Evolutionary conservation across 108 stramenopile species (phyloP).

Genomic region (Fragilaria radians): DNA sequence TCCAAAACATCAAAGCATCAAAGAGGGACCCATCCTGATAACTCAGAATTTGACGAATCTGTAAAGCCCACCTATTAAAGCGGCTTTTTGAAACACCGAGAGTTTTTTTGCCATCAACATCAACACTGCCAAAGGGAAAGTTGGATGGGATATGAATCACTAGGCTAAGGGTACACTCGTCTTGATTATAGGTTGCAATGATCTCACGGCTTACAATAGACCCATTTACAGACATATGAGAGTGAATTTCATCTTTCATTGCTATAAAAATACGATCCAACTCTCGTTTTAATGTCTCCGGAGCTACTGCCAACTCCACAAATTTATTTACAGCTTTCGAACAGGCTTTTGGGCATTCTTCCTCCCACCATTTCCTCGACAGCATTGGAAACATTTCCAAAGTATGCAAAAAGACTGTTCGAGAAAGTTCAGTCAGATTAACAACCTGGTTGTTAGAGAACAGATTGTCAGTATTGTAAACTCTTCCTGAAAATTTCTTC

Average conservation of each 20-base stretch:
- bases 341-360: conserved; percentile 56
- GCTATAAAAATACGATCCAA: conserved; percentile 53
- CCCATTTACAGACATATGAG: conserved; percentile 73
- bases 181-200: conserved; percentile 73
- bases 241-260: conserved; percentile 27
- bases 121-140: conserved; percentile 75
- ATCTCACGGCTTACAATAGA: conserved; percentile 66
- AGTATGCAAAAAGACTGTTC: conserved; percentile 56
- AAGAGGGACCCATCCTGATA: conserved; percentile 77
- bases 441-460: conserved; percentile 15
- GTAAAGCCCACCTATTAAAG: conserved; percentile 75
- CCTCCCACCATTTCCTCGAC: conserved; percentile 75
- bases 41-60: conserved; percentile 79
- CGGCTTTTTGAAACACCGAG: conserved; percentile 64
- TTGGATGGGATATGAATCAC: conserved; percentile 57
- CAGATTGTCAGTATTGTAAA: conserved; percentile 3
- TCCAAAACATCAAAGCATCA: conserved; percentile 94
- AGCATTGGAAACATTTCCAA: conserved; percentile 69
- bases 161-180: conserved; percentile 79
- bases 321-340: conserved; percentile 42
- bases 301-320: conserved; percentile 66
- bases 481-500: conserved; percentile 15
- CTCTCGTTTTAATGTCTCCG: conserved; percentile 57
- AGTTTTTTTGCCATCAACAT: conserved; percentile 79
- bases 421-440: conserved; percentile 38